Conservation (phyloP, 2,329 filamentous ascomycete genomes). For the Arthrobotrys iridis region DNA sequence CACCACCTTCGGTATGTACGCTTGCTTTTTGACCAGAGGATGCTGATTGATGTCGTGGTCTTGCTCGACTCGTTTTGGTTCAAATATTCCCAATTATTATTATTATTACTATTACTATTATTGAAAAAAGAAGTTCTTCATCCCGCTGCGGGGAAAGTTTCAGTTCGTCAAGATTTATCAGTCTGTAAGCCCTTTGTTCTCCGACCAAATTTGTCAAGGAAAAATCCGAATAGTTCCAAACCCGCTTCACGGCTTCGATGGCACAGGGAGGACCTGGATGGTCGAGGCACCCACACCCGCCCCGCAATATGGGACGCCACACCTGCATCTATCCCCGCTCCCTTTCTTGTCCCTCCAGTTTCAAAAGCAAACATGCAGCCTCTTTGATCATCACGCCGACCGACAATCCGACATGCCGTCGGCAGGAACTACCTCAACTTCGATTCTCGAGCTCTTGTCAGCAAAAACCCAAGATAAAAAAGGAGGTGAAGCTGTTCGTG, state of each 20-base stretch:
- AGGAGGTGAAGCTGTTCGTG: not conserved
- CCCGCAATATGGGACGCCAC: conserved; percentile 43
- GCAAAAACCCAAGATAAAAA: too few species aligned
- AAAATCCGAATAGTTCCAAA: not conserved
- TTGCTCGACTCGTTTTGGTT: not conserved
- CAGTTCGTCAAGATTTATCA: not conserved
- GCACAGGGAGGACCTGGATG: not conserved
- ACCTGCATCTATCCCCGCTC: conserved; percentile 31
- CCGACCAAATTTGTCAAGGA: conserved; percentile 17
- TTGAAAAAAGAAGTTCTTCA: too few species aligned
- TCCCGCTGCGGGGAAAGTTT: not conserved
- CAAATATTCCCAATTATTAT: not conserved
- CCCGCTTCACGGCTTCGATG: not conserved
- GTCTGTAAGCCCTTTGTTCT: not conserved
- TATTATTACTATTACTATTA: too few species aligned
- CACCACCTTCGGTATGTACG: not conserved
- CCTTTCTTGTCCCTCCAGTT: conserved; percentile 27
- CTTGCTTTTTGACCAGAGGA: too few species aligned
- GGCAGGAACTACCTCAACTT: conserved; percentile 21
- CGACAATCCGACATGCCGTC: conserved; percentile 36
- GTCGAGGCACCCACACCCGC: conserved; percentile 16
- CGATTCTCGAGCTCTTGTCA: not conserved
- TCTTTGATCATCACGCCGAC: conserved; percentile 1
- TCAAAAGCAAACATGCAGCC: conserved; percentile 35
- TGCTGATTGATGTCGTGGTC: not conserved